Percentiles rank a stretch among this genome's conserved stretches.
Conservation (phyloP, 2,329 filamentous ascomycete genomes). For the Huntiella decipiens region DNA sequence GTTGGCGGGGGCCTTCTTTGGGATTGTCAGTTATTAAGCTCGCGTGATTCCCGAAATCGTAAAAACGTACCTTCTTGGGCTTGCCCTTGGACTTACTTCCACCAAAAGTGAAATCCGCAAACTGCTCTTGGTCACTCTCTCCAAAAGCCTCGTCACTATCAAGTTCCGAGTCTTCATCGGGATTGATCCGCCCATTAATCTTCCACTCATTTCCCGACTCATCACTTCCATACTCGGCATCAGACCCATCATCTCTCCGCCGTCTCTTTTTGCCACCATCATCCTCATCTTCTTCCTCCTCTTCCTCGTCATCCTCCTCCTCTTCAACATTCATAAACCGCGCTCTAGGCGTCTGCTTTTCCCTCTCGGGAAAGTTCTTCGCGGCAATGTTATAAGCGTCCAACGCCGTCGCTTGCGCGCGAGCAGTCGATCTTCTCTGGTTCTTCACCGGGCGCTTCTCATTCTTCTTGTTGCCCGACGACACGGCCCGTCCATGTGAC, state of each 20-base stretch:
- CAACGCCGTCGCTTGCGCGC: constrained; percentile 30
- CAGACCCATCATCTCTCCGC: constrained; percentile 23
- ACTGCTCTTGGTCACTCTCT: constrained; percentile 69
- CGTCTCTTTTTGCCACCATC: constrained; percentile 23
- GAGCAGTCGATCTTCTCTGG: constrained; percentile 28
- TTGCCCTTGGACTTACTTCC: constrained; percentile 25
- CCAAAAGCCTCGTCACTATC: constrained; percentile 68
- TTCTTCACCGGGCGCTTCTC: background rate
- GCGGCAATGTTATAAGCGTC: constrained; percentile 39
- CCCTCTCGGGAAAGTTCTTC: constrained; percentile 29
- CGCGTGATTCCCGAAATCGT: background rate
- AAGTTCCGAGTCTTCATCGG: constrained; percentile 44
- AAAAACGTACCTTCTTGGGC: constrained; percentile 15
- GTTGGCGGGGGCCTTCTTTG: constrained; percentile 28
- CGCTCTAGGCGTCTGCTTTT: constrained; percentile 29
- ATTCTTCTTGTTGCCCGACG: constrained; percentile 14
- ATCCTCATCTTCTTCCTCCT: constrained; percentile 37
- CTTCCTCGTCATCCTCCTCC: constrained; percentile 19
- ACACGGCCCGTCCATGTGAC: constrained; percentile 23
- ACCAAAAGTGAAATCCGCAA: constrained; percentile 49
- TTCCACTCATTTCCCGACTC: constrained; percentile 75
- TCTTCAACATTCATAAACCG: constrained; percentile 31
- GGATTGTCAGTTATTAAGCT: background rate
- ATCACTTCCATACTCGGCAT: constrained; percentile 58
- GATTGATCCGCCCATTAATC: constrained; percentile 40